Evolutionary conservation across 345 rosid genomes (phyloP), one percentile per base, ranked within the genome.

Genomic region (Xanthoceras sorbifolium): DNA sequence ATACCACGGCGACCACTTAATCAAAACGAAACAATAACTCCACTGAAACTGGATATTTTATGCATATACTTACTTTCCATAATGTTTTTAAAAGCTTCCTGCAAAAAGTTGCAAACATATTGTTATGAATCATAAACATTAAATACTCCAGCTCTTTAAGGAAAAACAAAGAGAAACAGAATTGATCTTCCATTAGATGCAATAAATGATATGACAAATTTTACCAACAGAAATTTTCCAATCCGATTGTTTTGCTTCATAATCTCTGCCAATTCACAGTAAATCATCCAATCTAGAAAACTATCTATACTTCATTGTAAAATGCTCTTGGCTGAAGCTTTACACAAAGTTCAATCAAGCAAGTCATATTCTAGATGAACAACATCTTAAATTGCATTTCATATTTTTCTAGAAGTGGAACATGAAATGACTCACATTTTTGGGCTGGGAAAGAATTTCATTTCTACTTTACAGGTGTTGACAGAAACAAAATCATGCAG

Each of bases 11-110:
- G n/a, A 20, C 34, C 14, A 40, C 29, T 15, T 34, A 28, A 25
- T 9, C 14, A 40, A 62, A 34, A 60, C 3, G 18, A 4, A 66
- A 34, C 23, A 64, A 1, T 25, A 15, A 11, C 11, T 52, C 15
- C 10, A 38, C 23, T 26, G 12, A 55, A 28, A 73, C 9, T 73
- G n/a, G 28, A 62, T 2, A 29, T 34, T 5, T 32, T 23, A 15
- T 23, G 31, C 46, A 50, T 40, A 64, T 52, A 85, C 97, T 90
- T 85, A 93, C 99, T 90, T 75, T 85, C 86, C 99, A 96, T 92
- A 55, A 93, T 91, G 83, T 77, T 64, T 83, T 83, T 86, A 87
- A 96, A 96, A 54, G 91, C 85, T 84, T 87, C 97, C 97, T 92
- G 91, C 84, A 86, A 67, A 79, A 67, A n/a, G 34, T 48, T 25